phyloP scores from a whole-genome alignment of 2,329 filamentous ascomycete species.

The Pyricularia pennisetigena region DNA sequence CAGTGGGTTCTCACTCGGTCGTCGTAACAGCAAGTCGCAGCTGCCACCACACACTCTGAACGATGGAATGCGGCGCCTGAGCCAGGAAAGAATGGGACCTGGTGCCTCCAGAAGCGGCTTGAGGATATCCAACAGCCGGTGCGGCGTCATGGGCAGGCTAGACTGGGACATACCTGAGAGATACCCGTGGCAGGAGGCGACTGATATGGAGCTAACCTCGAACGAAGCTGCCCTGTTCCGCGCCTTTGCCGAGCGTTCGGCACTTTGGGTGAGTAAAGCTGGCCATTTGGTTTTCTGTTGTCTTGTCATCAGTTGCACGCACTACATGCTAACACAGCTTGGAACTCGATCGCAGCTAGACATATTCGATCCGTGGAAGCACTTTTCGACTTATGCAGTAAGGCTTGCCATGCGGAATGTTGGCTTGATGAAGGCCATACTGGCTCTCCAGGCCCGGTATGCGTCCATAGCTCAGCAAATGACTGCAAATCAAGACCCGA shows the following conservation, averaged over 20 bases:
- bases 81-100: slow-evolving; percentile 14
- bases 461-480: not conserved
- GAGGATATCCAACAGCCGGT: slow-evolving; percentile 4
- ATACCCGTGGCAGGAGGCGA: slow-evolving; percentile 2
- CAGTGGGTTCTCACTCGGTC: slow-evolving; percentile 14
- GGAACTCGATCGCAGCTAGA: slow-evolving; percentile 9
- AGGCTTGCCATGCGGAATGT: slow-evolving; percentile 8
- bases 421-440: slow-evolving; percentile 12
- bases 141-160: slow-evolving; percentile 1
- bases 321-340: not conserved
- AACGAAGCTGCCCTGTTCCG: slow-evolving; percentile 18
- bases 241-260: slow-evolving; percentile 17
- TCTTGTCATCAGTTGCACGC: not conserved
- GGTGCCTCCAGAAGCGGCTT: not conserved
- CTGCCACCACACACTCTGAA: not conserved
- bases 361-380: slow-evolving; percentile 1
- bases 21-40: not conserved
- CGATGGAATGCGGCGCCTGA: not conserved
- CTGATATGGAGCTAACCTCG: slow-evolving; percentile 13
- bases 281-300: not conserved
- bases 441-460: slow-evolving; percentile 8
- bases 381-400: slow-evolving; percentile 5
- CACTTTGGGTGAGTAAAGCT: slow-evolving; percentile 8
- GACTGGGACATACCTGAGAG: slow-evolving; percentile 3
- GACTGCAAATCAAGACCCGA: not conserved